Base-by-base conservation (phyloP, 2,329 filamentous ascomycete species). In the Aspergillus texensis region DNA sequence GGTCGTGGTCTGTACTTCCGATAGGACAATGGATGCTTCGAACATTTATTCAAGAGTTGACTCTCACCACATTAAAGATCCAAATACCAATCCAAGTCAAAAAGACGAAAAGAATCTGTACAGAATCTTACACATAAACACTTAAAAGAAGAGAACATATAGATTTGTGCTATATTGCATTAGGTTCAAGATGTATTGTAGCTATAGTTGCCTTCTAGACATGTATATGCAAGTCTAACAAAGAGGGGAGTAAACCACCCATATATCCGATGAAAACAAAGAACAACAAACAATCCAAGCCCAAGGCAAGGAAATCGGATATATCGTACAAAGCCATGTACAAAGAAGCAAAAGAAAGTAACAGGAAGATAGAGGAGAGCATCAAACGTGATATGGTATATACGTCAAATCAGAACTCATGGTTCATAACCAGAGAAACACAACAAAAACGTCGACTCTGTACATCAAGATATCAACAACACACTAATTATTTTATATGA, bases 351-450 rank as follows among this genome's bases (percentile, higher is more conserved):
- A 16, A 14, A 16, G 39, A 55, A 5, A 55, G 24, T 19, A 53
- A 32, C 30, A 16, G 30, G 24, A 28, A 24, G 3, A 24, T 12
- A 30, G 52, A 54, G 32, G 52, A 36, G 32, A 54, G 10, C 52
- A 16, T 54, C 26, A 55, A 39, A 55, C 50, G n/a, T 53, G 24
- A 39, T 30, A 52, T 32, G 48, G 48, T 52, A 52, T 52, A 52
- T 52, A 52, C 19, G 45, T 48, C 6, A 26, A 41, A 41, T 41
- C 39, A 41, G 8, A 26, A 26, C 24, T 48, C 45, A 32, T 30
- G 48, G 48, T 52, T 52, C 48, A 52, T 52, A 52, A n/a, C 48
- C 48, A 32, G 28, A 52, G 48, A 12, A 52, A 28, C 24, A 50
- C 3, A 48, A 26, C 4, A 14, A 6, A 48, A 48, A 14, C 12